Base-by-base conservation (phyloP, 768 basidiomycete species). In the Mycena galopus region DNA sequence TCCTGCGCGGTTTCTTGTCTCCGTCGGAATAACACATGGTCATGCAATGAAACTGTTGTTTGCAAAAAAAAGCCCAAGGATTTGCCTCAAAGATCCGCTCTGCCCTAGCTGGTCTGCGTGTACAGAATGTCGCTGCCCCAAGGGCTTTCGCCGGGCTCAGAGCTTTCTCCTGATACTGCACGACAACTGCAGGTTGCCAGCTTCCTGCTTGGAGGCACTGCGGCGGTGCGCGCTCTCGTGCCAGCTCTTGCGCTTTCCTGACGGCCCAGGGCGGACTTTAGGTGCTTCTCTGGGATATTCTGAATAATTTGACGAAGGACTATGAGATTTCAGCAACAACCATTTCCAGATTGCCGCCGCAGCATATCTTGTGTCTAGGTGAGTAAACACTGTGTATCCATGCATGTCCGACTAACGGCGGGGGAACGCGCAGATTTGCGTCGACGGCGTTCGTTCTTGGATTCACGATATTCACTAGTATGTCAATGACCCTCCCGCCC, bases 271-370 rank as follows among this genome's bases (percentile, higher is more conserved):
- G n/a, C n/a, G n/a, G n/a, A n/a, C n/a, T n/a, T 56, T 50, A 81
- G 79, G 69, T 77, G 27, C 65, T 79, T 16, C 64, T 79, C 8
- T 82, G 81, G 82, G 82, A 82, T 58, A 69, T 82, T 29, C 33
- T 80, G 25, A 32, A 69, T 27, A 78, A 80, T 60, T 21, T 80
- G 11, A 19, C 50, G 8, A 61, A 64, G 5, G 79, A 82, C 58
- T 78, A 74, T 23, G 67, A 67, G 58, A 63, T 82, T 10, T 82
- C 0, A 70, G 72, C 39, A 65, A 71, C 44, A 55, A 67, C 59
- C 71, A 61, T n/a, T 55, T 79, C n/a, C 51, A 61, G 21, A 50
- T 73, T 75, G 4, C 79, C 76, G 2, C 44, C 77, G 29, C 29
- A 10, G 77, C 76, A 3, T 82, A 82, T 57, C 73, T 77, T 33